Evolutionary conservation across 2,329 filamentous ascomycete genomes (phyloP), one percentile per base, ranked within the genome.

Genomic region (Gnomoniopsis smithogilvyi): DNA sequence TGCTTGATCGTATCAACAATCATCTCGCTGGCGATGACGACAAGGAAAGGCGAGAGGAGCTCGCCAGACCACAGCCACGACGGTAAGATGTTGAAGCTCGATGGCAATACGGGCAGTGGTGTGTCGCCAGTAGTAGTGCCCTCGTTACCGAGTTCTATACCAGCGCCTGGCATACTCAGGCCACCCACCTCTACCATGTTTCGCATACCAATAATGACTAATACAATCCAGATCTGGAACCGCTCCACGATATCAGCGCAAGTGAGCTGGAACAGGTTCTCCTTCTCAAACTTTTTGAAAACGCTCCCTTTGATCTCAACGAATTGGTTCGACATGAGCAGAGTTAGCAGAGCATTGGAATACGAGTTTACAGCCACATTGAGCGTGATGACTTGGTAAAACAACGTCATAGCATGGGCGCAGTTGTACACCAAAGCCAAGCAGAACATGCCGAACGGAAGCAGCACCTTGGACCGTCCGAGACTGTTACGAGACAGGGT

Each of bases 281-380:
- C 95, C 72, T 97, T 98, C 68, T 99, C 95, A 64, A 98, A 96
- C 62, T 94, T 95, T 77, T 99, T 98, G 80, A 99, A 99, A 1
- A 99, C 96, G 0, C 93, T 96, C 62, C 91, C 91, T 70, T 99
- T 99, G 79, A 99, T 96, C 76, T 99, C 95, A 47, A 99, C 95
- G 68, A 99, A 99, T 70, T 99, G 96, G 69, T 98, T 99, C 7
- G 93, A 97, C 70, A 99, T 85, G 2, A 99, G 80, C 1, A 99
- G 83, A 0, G 95, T 97, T 36, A 99, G 80, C 4, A 99, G 79
- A 0, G 95, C 94, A 69, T 99, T 99, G 0, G 93, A 97, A 73
- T 99, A 99, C 0, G 94, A 97, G 73, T 99, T 99, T 67, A 99
- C 94, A 0, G 95, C 95, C 3, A 99, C 96, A 64, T 99, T 99